Conservation (phyloP, 192 early-diverging fungal species). For the Linnemannia elongata region DNA sequence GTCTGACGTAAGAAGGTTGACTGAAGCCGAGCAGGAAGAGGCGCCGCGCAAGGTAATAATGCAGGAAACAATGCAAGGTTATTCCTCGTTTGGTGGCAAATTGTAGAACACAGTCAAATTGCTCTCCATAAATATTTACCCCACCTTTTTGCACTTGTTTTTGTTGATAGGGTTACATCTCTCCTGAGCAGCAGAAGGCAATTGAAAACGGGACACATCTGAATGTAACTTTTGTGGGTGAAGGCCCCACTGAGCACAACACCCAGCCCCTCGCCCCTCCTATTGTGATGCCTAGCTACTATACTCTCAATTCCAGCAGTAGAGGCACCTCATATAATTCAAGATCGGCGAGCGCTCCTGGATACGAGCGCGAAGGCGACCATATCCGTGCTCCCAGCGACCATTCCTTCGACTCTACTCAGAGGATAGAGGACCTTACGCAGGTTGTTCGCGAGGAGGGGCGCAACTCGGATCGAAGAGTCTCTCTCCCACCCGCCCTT, state of each 20-base stretch:
- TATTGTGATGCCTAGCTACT: neutral
- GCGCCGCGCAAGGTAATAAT: neutral
- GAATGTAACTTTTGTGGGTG: neutral
- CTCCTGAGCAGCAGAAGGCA: neutral
- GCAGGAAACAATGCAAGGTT: neutral
- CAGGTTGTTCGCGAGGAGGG: neutral
- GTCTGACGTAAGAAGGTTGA: neutral
- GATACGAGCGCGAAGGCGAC: neutral
- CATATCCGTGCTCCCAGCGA: neutral
- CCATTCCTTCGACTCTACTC: neutral
- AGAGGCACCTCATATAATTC: neutral
- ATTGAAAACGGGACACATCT: neutral
- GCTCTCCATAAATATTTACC: neutral
- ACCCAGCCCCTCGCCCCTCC: neutral
- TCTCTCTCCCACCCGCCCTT: neutral
- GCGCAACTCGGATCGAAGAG: neutral
- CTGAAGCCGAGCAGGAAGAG: neutral
- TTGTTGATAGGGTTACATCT: neutral
- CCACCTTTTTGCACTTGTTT: neutral
- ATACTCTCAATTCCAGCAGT: neutral
- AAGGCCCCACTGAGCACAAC: neutral
- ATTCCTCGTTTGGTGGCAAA: neutral
- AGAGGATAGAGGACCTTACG: neutral
- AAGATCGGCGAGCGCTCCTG: neutral
- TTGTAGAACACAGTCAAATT: too few relatives aligned